phyloP scores from a whole-genome alignment of 2,329 filamentous ascomycete species.

The Zymoseptoria ardabiliae region DNA sequence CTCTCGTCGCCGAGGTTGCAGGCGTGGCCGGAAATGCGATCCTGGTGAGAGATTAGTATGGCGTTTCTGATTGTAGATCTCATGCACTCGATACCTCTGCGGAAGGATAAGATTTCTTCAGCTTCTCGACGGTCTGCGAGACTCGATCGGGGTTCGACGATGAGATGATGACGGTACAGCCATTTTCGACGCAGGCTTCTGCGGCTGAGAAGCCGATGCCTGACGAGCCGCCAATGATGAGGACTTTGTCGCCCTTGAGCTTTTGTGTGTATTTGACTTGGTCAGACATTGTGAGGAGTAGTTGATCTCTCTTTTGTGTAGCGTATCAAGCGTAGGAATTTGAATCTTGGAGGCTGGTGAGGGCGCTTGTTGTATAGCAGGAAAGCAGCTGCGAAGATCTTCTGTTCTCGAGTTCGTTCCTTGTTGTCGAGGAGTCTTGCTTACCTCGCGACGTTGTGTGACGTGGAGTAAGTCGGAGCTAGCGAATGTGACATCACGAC shows the following conservation, averaged over 20 bases:
- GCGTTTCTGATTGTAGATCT: not conserved
- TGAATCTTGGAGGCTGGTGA: not conserved
- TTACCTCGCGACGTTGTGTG: not conserved
- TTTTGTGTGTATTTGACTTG: constrained; percentile 43
- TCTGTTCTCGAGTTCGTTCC: not conserved
- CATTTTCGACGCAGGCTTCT: constrained; percentile 49
- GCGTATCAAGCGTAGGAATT: not conserved
- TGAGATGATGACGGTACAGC: constrained; percentile 52
- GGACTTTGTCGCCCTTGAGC: constrained; percentile 41
- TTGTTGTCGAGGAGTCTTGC: not conserved
- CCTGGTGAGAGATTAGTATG: not conserved
- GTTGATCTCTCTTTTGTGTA: not conserved
- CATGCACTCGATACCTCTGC: constrained; percentile 17
- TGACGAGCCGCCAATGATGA: constrained; percentile 56
- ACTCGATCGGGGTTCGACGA: constrained; percentile 49
- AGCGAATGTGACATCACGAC: not conserved
- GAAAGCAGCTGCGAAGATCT: not conserved
- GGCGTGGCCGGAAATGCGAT: constrained; percentile 37
- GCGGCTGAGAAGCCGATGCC: constrained; percentile 58
- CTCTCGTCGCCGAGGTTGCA: constrained; percentile 43
- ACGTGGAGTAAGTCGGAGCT: not conserved
- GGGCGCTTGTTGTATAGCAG: not conserved
- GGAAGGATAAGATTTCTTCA: constrained; percentile 41
- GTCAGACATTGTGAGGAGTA: constrained; percentile 30
- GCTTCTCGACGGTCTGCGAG: constrained; percentile 37